Conservation (phyloP, 805 yeast species). For the Hanseniaspora thailandica region DNA sequence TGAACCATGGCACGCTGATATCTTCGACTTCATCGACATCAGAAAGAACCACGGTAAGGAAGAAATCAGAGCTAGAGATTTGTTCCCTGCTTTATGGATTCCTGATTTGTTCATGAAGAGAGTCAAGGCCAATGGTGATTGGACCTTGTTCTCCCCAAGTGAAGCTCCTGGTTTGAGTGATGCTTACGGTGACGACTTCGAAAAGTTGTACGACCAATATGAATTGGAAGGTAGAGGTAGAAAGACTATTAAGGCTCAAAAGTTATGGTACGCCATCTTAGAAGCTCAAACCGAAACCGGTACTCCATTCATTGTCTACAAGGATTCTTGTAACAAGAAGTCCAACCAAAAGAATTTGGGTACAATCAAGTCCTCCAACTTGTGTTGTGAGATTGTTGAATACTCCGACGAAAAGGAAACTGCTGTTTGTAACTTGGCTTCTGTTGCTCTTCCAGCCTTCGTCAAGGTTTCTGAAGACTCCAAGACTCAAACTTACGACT, state of each 20-base stretch:
- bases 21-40: conserved; percentile 73
- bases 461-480: conserved; percentile 39
- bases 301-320: conserved; percentile 86
- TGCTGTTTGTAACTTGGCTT: conserved; percentile 91
- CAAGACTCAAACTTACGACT: conserved; percentile 48
- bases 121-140: conserved; percentile 62
- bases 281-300: conserved; percentile 96
- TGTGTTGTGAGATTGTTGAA: conserved; percentile 90
- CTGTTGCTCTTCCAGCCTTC: conserved; percentile 76
- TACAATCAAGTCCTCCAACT: conserved; percentile 79
- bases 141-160: conserved; percentile 86
- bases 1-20: conserved; percentile 96
- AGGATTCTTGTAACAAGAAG: conserved; percentile 80
- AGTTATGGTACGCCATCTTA: conserved; percentile 77
- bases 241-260: conserved; percentile 68
- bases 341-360: conserved; percentile 89
- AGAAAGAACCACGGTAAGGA: conserved; percentile 93
- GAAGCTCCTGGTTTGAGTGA: conserved; percentile 80
- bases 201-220: conserved; percentile 54
- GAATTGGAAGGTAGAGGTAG: conserved; percentile 58
- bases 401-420: conserved; percentile 85
- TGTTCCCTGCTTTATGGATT: conserved; percentile 88
- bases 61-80: conserved; percentile 83
- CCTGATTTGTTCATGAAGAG: conserved; percentile 90
- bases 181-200: conserved; percentile 75